Percentiles rank a stretch among this genome's conserved stretches.
Conservation (phyloP, 2,329 filamentous ascomycete species). For the Cladophialophora psammophila region DNA sequence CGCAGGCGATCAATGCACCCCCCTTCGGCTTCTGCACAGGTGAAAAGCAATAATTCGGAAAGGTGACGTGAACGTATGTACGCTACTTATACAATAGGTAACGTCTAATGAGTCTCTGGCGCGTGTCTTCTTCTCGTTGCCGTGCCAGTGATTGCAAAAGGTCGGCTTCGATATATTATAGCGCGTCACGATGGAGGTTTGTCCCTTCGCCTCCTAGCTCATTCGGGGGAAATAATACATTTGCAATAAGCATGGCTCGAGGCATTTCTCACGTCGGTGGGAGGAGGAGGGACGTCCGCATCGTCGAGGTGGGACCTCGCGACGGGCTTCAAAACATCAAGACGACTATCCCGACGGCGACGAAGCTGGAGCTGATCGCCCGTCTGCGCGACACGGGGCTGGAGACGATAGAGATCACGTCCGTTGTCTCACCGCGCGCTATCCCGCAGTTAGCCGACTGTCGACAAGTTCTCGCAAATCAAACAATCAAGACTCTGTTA, state of each 20-base stretch:
- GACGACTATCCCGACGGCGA: constrained; percentile 70
- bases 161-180: background rate
- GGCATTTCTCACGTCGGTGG: background rate
- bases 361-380: constrained; percentile 79
- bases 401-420: constrained; percentile 78
- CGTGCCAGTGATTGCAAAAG: background rate
- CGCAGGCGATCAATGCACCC: background rate
- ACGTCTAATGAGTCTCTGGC: background rate
- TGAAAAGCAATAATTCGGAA: background rate
- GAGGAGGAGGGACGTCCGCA: constrained; percentile 51
- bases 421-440: constrained; percentile 84
- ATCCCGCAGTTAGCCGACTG: constrained; percentile 72
- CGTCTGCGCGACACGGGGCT: constrained; percentile 73
- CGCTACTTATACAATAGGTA: background rate
- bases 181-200: background rate
- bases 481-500: constrained; percentile 7
- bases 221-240: background rate
- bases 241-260: background rate
- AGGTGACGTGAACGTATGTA: background rate
- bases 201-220: background rate
- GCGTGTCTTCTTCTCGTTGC: background rate
- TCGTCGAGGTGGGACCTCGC: constrained; percentile 83
- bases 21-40: background rate
- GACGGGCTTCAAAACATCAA: constrained; percentile 91
- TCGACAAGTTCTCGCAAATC: constrained; percentile 39